Evolutionary conservation across 805 yeast genomes (phyloP), one percentile per base, ranked within the genome.

Genomic region (Kurtzmaniella cleridarum): DNA sequence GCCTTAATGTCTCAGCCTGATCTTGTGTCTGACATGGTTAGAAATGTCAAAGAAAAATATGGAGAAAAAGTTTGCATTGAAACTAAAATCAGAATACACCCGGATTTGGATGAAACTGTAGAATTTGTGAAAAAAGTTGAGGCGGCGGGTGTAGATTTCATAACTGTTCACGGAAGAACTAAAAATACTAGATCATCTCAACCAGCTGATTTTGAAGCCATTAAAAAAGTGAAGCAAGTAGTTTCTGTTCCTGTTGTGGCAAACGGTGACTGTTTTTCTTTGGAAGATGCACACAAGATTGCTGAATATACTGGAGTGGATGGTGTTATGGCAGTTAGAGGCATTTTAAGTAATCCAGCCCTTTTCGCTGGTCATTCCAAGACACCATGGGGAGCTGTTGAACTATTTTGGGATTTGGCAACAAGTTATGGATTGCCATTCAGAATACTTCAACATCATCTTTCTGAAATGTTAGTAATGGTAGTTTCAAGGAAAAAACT

Each of bases 301-400:
- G 76, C 78, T 0, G 63, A 73, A 10, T 56, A 57, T 37, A 89
- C 98, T 0, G 83, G 84, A 1, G 88, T 79, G 30, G 93, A 87
- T 55, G 98, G 98, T 6, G 84, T 93, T 6, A 93, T 93, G 98
- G 83, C 97, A 2, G 98, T 86, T 1, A 66, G 98, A 44, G 98
- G 98, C 0, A 67, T 87, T 2, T 63, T 93, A 36, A 67, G 76
- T 23, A 93, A 93, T 57, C 98, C 98, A 0, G 95, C 90, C 0
- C 52, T 93, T 47, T 93, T 93, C 62, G 76, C 84, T 2, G 95
- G 95, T 0, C 75, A 59, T 53, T 65, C 66, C 0, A 68, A 64
- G 38, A 82, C 96, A 2, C 96, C 98, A 2, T 93, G 98, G 97
- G 77, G 81, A 5, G 91, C 95, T 6, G 64, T 93, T 5, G 98